These are phyloP conservation scores for Fusarium kyushuense DNA, from an alignment of 2,329 filamentous ascomycete genomes.

Conservation along the genomic window DNA sequence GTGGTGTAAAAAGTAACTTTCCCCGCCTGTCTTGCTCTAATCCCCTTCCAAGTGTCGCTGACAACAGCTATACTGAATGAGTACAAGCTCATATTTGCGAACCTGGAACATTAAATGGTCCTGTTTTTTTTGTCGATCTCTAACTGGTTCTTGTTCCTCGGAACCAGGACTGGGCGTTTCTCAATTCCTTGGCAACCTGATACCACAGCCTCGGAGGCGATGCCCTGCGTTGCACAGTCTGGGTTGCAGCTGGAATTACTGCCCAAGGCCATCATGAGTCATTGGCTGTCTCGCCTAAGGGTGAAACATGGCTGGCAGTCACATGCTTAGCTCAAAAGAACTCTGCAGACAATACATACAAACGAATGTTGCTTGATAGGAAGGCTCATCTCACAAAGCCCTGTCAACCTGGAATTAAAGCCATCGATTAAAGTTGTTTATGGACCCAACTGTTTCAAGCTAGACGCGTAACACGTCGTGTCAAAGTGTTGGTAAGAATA, in stretches of 20 bases:
- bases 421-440: not conserved
- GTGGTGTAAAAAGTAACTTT: not conserved
- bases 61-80: not conserved
- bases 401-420: not conserved
- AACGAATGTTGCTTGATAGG: too few species aligned
- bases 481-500: not conserved
- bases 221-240: too few species aligned
- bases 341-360: not conserved
- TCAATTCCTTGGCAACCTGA: not conserved
- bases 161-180: not conserved
- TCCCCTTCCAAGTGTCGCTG: not conserved
- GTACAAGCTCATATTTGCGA: not conserved
- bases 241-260: not conserved
- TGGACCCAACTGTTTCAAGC: not conserved
- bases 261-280: not conserved
- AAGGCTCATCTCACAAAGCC: not conserved
- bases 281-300: not conserved
- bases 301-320: not conserved
- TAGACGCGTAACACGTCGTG: not conserved
- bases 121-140: not conserved
- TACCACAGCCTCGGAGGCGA: not conserved
- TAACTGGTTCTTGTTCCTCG: slow-evolving; percentile 23
- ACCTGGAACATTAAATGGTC: not conserved
- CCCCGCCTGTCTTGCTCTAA: not conserved
- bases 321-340: not conserved